Base-by-base conservation (phyloP, 441 rosid species). In the Pelargonium exstipulatum region DNA sequence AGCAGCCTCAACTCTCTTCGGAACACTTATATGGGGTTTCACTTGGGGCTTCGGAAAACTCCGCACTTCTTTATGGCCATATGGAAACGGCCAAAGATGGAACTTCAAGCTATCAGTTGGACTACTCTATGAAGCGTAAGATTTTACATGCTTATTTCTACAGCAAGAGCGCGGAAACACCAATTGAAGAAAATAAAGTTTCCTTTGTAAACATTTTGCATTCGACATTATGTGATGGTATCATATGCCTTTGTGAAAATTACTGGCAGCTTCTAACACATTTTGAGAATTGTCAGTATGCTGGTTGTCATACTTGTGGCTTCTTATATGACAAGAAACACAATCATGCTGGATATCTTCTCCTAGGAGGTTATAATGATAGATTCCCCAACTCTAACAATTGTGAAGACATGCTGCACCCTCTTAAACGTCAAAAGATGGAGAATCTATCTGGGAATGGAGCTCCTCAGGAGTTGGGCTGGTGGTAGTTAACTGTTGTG, bases 151-250 rank as follows among this genome's bases (percentile, higher is more conserved):
- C 78, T 64, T 82, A 84, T 80, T 37, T 55, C 43, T 60, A 66
- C 45, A 60, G 66, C 55, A 82, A 80, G 78, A 73, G 24, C 26
- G 70, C 75, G 20, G 55, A 3, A 16, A 9, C 14, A 45, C 29
- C 70, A 18, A 3, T 18, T 2, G 74, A 63, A 40, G 67, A 76
- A 62, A 46, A 53, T 64, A 69, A 60, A 46, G 76, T 37, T 58
- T 78, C 77, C 69, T 84, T 76, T 40, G 49, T 80, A 43, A 45
- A 76, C 22, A 6, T 70, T 57, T 69, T 78, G 74, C 87, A 84
- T 69, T 72, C 75, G 71, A 69, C 45, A 13, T 55, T 62, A 66
- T 84, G 85, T 66, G 58, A 62, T 7, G 18, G 32, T 8, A 1
- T 10, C 72, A 69, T 14, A 48, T 84, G 87, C 62, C 51, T 32